These are phyloP conservation scores for Alternaria gaisen DNA, from an alignment of 2,329 filamentous ascomycete species.

Conservation along the genomic window DNA sequence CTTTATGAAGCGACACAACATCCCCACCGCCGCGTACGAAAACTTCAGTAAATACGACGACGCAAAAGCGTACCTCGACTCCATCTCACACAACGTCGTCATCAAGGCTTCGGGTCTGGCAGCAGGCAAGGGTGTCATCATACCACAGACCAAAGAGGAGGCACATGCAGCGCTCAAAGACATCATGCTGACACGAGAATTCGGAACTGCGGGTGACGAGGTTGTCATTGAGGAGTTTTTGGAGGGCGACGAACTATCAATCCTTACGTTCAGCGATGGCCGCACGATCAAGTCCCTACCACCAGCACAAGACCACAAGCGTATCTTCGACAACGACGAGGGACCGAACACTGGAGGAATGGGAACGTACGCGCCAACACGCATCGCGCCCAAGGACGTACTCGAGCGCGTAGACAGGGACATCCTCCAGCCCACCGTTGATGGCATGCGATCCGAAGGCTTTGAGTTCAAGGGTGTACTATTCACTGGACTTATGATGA, in stretches of 20 bases:
- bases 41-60: constrained; percentile 83
- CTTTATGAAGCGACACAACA: constrained; percentile 91
- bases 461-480: constrained; percentile 69
- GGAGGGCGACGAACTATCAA: constrained; percentile 88
- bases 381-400: constrained; percentile 64
- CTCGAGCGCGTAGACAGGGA: constrained; percentile 79
- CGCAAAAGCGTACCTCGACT: constrained; percentile 73
- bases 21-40: constrained; percentile 89
- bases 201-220: constrained; percentile 85
- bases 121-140: constrained; percentile 94
- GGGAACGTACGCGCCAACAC: constrained; percentile 90
- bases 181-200: constrained; percentile 90
- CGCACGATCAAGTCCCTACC: constrained; percentile 83
- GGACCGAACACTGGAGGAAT: constrained; percentile 97
- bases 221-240: constrained; percentile 97
- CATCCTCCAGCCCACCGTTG: constrained; percentile 87
- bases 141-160: constrained; percentile 82
- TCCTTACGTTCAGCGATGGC: constrained; percentile 91
- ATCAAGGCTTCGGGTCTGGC: constrained; percentile 95
- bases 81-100: constrained; percentile 61
- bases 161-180: constrained; percentile 82
- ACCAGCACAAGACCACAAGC: constrained; percentile 95
- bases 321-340: constrained; percentile 86
- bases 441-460: constrained; percentile 83
- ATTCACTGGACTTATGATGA: constrained; percentile 95